phyloP scores from a whole-genome alignment of 371 early-diverging fungal genomes.

The Mucor circinelloides region DNA sequence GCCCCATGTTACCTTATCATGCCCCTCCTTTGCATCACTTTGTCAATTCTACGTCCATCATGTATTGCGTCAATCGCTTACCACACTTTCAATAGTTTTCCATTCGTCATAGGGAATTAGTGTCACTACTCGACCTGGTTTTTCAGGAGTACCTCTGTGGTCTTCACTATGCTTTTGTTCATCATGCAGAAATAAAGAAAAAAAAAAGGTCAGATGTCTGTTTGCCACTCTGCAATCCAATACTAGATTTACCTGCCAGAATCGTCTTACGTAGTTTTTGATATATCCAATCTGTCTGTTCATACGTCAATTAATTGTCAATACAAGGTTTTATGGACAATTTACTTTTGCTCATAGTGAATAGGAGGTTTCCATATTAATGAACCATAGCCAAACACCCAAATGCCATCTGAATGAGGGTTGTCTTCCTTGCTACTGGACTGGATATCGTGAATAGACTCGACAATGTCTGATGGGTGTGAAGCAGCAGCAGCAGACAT shows the following conservation, averaged over 20 bases:
- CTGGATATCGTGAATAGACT: background rate
- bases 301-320: background rate
- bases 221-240: background rate
- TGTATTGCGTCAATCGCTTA: conserved; percentile 8
- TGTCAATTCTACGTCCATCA: background rate
- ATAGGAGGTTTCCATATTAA: conserved; percentile 82
- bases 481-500: background rate
- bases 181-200: background rate
- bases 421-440: background rate
- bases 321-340: background rate
- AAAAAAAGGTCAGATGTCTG: background rate
- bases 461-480: background rate
- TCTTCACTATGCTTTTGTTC: conserved; percentile 72
- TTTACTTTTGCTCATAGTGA: conserved; percentile 56
- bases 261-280: conserved; percentile 78
- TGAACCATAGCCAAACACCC: conserved; percentile 93
- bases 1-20: conserved; percentile 81
- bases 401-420: conserved; percentile 46
- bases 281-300: conserved; percentile 74
- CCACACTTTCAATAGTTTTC: conserved; percentile 46
- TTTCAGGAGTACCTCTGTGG: conserved; percentile 86
- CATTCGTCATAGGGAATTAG: conserved; percentile 75
- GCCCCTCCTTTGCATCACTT: conserved; percentile 45
- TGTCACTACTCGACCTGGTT: conserved; percentile 91
- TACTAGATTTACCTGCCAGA: conserved; percentile 74